These are phyloP conservation scores for Debaryomyces subglobosus DNA, from an alignment of 1,139 yeast genomes.

Conservation along the genomic window DNA sequence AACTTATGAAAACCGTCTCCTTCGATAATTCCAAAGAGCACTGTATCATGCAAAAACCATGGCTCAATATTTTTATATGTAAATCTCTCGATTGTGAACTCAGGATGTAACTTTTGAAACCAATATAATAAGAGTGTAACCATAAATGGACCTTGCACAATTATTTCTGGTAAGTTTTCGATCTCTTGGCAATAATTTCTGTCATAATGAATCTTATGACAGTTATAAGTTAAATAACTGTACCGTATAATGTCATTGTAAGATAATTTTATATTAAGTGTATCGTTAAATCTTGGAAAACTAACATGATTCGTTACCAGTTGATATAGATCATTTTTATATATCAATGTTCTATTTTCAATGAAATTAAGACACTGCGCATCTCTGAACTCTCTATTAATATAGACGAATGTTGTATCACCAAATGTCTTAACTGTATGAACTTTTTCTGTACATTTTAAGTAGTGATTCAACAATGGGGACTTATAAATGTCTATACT, in stretches of 20 bases:
- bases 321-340: constrained; percentile 33
- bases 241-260: constrained; percentile 40
- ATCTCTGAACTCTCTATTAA: constrained; percentile 39
- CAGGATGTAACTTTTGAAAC: constrained; percentile 30
- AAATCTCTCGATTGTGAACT: constrained; percentile 27
- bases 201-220: constrained; percentile 83
- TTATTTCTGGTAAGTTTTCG: constrained; percentile 63
- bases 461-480: constrained; percentile 33
- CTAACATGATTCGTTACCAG: constrained; percentile 5
- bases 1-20: neutral
- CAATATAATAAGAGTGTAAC: constrained; percentile 61
- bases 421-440: constrained; percentile 36
- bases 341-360: constrained; percentile 40
- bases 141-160: constrained; percentile 84
- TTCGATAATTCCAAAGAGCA: constrained; percentile 4
- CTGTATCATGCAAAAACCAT: constrained; percentile 31
- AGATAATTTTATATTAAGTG: constrained; percentile 4
- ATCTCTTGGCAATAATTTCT: constrained; percentile 46
- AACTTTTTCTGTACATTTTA: constrained; percentile 51
- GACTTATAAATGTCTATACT: constrained; percentile 43
- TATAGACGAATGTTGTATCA: constrained; percentile 45
- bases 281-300: neutral
- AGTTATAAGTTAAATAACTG: constrained; percentile 75
- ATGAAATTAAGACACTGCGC: constrained; percentile 15
- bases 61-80: constrained; percentile 56